Conservation (phyloP, 306 rosid species). For the Sesbania bispinosa region DNA sequence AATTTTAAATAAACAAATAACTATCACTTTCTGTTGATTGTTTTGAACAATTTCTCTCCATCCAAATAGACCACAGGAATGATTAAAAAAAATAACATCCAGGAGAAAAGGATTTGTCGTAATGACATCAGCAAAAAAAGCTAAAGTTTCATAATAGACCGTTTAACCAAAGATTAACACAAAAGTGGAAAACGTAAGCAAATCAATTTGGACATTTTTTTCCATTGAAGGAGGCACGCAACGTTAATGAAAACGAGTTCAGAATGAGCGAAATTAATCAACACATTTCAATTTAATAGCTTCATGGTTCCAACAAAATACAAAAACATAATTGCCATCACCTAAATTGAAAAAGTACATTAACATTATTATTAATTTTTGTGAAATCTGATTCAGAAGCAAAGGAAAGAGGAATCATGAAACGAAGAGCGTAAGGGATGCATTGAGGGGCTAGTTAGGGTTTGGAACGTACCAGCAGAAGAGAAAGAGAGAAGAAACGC, state of each 20-base stretch:
- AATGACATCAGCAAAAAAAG: not conserved
- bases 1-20: not conserved
- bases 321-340: conserved; percentile 20
- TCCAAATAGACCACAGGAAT: not conserved
- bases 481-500: conserved; percentile 18
- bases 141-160: not conserved
- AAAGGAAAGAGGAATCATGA: not conserved
- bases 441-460: conserved; percentile 42
- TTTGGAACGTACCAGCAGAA: conserved; percentile 41
- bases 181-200: not conserved
- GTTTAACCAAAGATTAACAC: not conserved
- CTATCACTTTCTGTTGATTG: not conserved
- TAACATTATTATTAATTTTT: not conserved
- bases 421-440: too few species aligned
- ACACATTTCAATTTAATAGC: not conserved
- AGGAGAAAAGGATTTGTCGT: not conserved
- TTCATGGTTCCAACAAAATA: not conserved
- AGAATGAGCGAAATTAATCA: not conserved
- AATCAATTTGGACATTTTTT: conserved; percentile 35
- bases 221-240: not conserved
- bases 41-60: not conserved
- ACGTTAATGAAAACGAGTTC: not conserved
- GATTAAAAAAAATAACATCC: not conserved
- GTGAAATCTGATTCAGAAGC: conserved; percentile 3
- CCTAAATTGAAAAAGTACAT: conserved; percentile 23